Conservation (phyloP, 345 rosid genomes). For the Kernera saxatilis region DNA sequence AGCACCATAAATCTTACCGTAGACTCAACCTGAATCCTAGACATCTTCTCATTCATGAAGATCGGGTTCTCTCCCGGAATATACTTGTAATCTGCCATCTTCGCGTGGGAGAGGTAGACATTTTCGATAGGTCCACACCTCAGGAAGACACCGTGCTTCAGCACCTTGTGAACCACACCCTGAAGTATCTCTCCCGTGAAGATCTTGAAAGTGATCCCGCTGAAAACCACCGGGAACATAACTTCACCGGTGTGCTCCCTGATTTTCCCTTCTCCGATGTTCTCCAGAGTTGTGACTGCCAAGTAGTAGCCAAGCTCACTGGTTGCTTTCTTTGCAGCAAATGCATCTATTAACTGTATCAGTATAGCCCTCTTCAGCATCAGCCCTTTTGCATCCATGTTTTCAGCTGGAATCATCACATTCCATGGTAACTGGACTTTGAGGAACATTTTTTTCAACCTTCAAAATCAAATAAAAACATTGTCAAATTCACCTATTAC, state of each 20-base stretch:
- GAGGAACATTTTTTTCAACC: slow-evolving; percentile 52
- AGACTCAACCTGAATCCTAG: slow-evolving; percentile 55
- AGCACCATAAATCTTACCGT: slow-evolving; percentile 58
- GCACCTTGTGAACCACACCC: slow-evolving; percentile 65
- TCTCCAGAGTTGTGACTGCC: slow-evolving; percentile 53
- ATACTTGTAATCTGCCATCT: slow-evolving; percentile 65
- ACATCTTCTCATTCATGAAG: slow-evolving; percentile 56
- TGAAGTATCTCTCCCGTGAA: slow-evolving; percentile 72
- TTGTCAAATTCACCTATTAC: neutral
- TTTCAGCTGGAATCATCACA: slow-evolving; percentile 64
- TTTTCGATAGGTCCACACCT: slow-evolving; percentile 63
- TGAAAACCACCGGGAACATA: slow-evolving; percentile 68
- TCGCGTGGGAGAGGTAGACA: slow-evolving; percentile 47
- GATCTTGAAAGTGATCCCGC: slow-evolving; percentile 71
- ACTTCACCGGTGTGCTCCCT: slow-evolving; percentile 68
- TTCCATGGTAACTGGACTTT: slow-evolving; percentile 75
- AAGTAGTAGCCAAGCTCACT: slow-evolving; percentile 68
- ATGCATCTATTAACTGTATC: slow-evolving; percentile 52
- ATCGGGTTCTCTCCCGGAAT: slow-evolving; percentile 63
- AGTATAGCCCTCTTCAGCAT: slow-evolving; percentile 67
- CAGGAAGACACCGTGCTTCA: slow-evolving; percentile 82
- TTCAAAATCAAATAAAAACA: neutral
- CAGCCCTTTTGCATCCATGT: slow-evolving; percentile 59
- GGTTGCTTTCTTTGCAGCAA: slow-evolving; percentile 55
- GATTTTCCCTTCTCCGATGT: slow-evolving; percentile 71